These are phyloP conservation scores for Fusarium burgessii DNA, from an alignment of 2,329 filamentous ascomycete genomes.

Conservation along the genomic window DNA sequence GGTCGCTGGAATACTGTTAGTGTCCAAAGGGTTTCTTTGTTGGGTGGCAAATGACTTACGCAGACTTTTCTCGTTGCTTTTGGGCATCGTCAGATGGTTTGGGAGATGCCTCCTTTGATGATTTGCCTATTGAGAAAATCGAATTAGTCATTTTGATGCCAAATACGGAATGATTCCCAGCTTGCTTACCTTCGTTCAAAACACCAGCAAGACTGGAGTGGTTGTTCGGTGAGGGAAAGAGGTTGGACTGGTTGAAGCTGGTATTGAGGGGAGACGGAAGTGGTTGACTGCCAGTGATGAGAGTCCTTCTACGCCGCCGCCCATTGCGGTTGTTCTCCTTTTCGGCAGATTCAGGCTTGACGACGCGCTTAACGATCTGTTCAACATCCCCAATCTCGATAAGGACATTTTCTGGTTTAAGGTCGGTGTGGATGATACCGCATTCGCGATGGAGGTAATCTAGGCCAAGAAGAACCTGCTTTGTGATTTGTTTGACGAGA, in stretches of 20 bases:
- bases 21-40: neutral
- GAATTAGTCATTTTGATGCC: constrained; percentile 21
- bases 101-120: constrained; percentile 59
- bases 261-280: constrained; percentile 94
- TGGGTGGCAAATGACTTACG: constrained; percentile 68
- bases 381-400: constrained; percentile 99
- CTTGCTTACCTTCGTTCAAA: constrained; percentile 77
- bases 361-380: constrained; percentile 96
- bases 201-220: constrained; percentile 86
- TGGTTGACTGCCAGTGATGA: constrained; percentile 97
- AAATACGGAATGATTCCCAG: no score
- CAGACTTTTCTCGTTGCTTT: constrained; percentile 90
- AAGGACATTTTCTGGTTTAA: constrained; percentile 97
- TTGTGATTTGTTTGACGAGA: constrained; percentile 98
- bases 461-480: constrained; percentile 93
- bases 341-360: constrained; percentile 79
- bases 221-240: constrained; percentile 72
- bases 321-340: constrained; percentile 95
- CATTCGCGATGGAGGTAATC: constrained; percentile 98
- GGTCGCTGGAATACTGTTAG: constrained; percentile 69
- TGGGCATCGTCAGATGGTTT: constrained; percentile 73
- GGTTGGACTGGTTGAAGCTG: constrained; percentile 83
- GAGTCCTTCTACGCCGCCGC: constrained; percentile 85
- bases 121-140: constrained; percentile 47
- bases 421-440: constrained; percentile 97